Conservation (phyloP, 1,139 yeast genomes). For the Nadsonia commutata region DNA sequence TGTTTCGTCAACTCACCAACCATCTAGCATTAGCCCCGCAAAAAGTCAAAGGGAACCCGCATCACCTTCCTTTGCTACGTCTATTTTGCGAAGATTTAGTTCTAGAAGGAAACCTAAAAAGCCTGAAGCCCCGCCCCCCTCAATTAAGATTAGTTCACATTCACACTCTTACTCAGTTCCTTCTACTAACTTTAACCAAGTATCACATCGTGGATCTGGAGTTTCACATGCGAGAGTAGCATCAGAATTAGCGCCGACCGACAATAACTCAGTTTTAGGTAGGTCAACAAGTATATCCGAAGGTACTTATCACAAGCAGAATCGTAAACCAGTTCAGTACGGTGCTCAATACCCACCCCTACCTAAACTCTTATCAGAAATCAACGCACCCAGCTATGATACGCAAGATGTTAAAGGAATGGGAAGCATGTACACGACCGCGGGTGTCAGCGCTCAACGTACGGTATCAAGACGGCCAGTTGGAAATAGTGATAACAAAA, state of each 20-base stretch:
- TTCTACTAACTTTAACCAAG: neutral
- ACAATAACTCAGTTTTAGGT: constrained; percentile 7
- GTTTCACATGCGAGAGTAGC: too few relatives aligned
- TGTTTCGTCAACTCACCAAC: too few relatives aligned
- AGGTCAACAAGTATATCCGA: constrained; percentile 14
- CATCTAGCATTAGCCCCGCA: too few relatives aligned
- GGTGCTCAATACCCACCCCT: constrained; percentile 2
- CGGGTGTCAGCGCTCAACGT: too few relatives aligned
- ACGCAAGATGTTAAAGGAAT: too few relatives aligned
- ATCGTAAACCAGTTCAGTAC: constrained; percentile 8
- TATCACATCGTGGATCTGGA: too few relatives aligned
- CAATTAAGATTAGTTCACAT: too few relatives aligned
- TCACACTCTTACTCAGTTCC: neutral
- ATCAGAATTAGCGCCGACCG: too few relatives aligned
- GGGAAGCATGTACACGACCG: too few relatives aligned
- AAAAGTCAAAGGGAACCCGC: too few relatives aligned
- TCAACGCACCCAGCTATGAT: too few relatives aligned
- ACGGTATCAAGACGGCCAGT: constrained; percentile 1
- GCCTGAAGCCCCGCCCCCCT: constrained; percentile 8
- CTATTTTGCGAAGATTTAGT: constrained; percentile 16
- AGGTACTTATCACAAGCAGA: constrained; percentile 9
- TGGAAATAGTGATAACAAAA: neutral
- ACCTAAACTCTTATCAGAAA: too few relatives aligned
- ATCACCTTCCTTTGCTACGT: constrained; percentile 14
- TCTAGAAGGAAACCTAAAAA: constrained; percentile 13